These are phyloP conservation scores for Daldinia decipiens DNA, from an alignment of 495 filamentous ascomycete species.

Conservation along the genomic window DNA sequence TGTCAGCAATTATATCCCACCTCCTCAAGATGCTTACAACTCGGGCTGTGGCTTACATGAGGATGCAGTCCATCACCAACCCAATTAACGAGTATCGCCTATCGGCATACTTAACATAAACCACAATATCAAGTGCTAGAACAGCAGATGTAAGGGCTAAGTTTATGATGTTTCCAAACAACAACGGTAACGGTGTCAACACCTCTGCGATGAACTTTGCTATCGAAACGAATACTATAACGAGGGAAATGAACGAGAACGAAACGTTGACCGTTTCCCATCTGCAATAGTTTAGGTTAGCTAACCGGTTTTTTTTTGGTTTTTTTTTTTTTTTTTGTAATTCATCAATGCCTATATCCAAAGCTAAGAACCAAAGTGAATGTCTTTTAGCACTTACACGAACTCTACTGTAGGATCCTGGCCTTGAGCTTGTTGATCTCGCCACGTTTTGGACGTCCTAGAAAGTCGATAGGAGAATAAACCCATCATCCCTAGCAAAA, in stretches of 20 bases:
- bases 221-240: slow-evolving; percentile 55
- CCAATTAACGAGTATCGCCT: slow-evolving; percentile 56
- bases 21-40: not conserved
- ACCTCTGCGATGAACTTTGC: slow-evolving; percentile 55
- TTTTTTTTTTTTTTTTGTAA: not conserved
- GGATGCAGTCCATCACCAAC: slow-evolving; percentile 52
- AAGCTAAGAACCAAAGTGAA: not conserved
- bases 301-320: not conserved
- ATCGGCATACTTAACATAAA: slow-evolving; percentile 51
- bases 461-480: slow-evolving; percentile 60
- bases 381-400: slow-evolving; percentile 50
- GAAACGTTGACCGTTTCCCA: slow-evolving; percentile 60
- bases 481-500: slow-evolving; percentile 56
- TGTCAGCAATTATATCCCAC: slow-evolving; percentile 17
- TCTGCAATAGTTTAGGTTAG: slow-evolving; percentile 42
- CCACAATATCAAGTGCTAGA: slow-evolving; percentile 58
- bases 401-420: slow-evolving; percentile 56
- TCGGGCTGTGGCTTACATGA: slow-evolving; percentile 48
- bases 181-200: slow-evolving; percentile 57
- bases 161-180: slow-evolving; percentile 58
- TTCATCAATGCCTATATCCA: not conserved
- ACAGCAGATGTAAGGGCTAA: slow-evolving; percentile 53
- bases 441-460: slow-evolving; percentile 53
- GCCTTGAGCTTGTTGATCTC: slow-evolving; percentile 50
- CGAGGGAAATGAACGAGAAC: slow-evolving; percentile 54